Conservation (phyloP, 169 alveolate species). For the Babesia caballi region DNA sequence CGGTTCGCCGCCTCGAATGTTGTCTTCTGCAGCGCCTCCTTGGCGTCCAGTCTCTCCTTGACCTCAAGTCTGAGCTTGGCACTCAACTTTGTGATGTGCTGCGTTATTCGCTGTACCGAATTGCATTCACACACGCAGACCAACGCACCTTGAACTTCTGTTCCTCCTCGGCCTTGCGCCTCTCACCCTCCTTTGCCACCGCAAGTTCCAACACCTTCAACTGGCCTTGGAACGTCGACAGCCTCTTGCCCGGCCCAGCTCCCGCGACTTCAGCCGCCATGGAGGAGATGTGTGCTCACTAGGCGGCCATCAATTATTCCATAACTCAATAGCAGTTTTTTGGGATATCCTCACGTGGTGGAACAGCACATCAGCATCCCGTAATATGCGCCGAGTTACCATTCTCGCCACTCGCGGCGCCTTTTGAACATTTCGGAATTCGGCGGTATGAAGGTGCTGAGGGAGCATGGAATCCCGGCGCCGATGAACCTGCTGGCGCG, state of each 20-base stretch:
- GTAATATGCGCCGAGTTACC: neutral
- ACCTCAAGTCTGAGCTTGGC: slow-evolving; percentile 26
- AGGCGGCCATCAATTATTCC: too few species aligned
- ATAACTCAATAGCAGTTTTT: too few species aligned
- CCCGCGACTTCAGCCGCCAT: neutral
- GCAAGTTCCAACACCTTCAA: slow-evolving; percentile 35
- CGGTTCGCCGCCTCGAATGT: slow-evolving; percentile 53
- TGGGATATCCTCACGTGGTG: too few species aligned
- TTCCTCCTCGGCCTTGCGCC: slow-evolving; percentile 51
- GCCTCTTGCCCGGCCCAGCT: neutral
- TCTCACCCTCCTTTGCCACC: slow-evolving; percentile 38
- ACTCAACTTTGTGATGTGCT: slow-evolving; percentile 22
- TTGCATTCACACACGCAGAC: neutral
- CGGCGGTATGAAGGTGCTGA: slow-evolving; percentile 69
- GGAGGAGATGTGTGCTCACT: slow-evolving; percentile 1
- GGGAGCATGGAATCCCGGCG: slow-evolving; percentile 68
- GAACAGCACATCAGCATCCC: too few species aligned
- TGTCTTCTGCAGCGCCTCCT: slow-evolving; percentile 33
- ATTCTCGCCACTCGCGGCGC: slow-evolving; percentile 23
- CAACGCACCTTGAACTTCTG: slow-evolving; percentile 44
- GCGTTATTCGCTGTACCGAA: slow-evolving; percentile 16
- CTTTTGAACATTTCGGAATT: slow-evolving; percentile 74
- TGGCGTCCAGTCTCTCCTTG: slow-evolving; percentile 36
- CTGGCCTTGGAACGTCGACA: slow-evolving; percentile 33
- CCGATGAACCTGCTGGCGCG: slow-evolving; percentile 72